Conservation (phyloP, 2,329 filamentous ascomycete species). For the Epichloe hybrida region DNA sequence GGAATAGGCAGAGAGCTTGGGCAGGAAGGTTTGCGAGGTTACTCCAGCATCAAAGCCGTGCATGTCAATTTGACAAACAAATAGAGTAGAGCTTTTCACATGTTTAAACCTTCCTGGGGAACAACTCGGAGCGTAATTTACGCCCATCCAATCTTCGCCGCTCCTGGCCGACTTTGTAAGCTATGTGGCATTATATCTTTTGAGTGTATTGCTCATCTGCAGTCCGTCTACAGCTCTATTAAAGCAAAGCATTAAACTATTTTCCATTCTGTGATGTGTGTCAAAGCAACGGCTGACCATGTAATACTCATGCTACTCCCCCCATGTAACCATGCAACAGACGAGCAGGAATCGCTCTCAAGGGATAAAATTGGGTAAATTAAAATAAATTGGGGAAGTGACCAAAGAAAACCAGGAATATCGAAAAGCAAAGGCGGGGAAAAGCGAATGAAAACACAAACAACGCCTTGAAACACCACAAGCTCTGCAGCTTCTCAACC, state of each 20-base stretch:
- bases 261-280: neutral
- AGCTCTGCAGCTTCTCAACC: conserved; percentile 3
- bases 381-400: neutral
- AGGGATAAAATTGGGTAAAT: neutral
- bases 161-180: no score
- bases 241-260: neutral
- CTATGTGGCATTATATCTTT: no score
- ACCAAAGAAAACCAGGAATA: neutral
- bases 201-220: no score
- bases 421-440: neutral
- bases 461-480: conserved; percentile 6
- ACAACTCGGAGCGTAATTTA: no score
- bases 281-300: neutral
- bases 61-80: conserved; percentile 15
- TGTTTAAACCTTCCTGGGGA: no score
- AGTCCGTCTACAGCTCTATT: neutral
- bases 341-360: neutral
- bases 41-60: conserved; percentile 17
- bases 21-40: conserved; percentile 16
- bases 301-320: neutral
- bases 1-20: conserved; percentile 19
- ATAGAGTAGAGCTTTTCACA: neutral
- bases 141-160: no score
- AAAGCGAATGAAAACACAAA: neutral
- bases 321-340: neutral